Conservation (phyloP, 108 stramenopile genomes). For the Licmophora abbreviata region DNA sequence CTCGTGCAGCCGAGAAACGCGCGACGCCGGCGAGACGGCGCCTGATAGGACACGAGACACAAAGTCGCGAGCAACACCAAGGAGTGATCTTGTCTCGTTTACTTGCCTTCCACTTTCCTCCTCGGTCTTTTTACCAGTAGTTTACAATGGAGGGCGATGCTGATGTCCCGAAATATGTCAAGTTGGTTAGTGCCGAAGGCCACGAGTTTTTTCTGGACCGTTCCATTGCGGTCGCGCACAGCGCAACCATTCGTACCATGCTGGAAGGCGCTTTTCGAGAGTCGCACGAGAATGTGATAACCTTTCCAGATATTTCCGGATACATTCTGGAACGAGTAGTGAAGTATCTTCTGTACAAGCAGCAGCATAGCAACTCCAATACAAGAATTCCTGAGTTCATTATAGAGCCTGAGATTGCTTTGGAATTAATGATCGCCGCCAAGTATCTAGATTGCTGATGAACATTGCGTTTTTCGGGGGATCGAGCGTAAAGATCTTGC, state of each 20-base stretch:
- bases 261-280: slow-evolving; percentile 75
- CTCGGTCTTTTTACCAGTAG: no score
- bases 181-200: slow-evolving; percentile 74
- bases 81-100: no score
- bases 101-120: no score
- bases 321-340: slow-evolving; percentile 74
- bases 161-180: slow-evolving; percentile 52
- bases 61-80: no score
- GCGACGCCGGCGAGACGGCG: no score
- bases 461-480: no score
- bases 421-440: slow-evolving; percentile 79
- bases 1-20: no score
- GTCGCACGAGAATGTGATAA: slow-evolving; percentile 71
- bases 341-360: slow-evolving; percentile 77
- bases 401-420: slow-evolving; percentile 79
- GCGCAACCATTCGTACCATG: slow-evolving; percentile 68
- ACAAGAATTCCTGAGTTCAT: slow-evolving; percentile 71
- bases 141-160: no score
- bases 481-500: no score
- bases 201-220: slow-evolving; percentile 47
- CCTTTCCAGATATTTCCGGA: slow-evolving; percentile 67
- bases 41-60: no score
- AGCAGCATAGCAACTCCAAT: slow-evolving; percentile 43
- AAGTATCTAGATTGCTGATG: slow-evolving; percentile 79
- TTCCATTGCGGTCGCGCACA: slow-evolving; percentile 28